Conservation (phyloP, 2,329 filamentous ascomycete genomes). For the Onygenales sp. region DNA sequence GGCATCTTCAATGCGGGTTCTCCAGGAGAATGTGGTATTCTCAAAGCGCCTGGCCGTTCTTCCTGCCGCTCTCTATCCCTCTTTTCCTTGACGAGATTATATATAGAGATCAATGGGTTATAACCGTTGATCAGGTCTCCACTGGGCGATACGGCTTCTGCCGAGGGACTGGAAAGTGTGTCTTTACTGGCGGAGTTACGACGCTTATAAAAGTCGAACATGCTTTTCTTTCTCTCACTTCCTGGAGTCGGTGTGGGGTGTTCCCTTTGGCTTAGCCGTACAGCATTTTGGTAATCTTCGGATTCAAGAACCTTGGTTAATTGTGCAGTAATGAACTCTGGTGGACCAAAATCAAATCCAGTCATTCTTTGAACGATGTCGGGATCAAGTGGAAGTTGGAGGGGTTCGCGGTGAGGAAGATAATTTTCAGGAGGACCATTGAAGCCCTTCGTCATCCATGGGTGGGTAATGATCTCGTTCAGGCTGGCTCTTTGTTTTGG, state of each 20-base stretch:
- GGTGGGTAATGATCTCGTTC: conserved; percentile 85
- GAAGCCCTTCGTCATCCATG: conserved; percentile 93
- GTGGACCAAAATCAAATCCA: conserved; percentile 89
- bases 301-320: conserved; percentile 82
- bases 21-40: conserved; percentile 47
- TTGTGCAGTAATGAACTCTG: conserved; percentile 72
- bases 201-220: conserved; percentile 96
- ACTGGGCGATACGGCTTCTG: conserved; percentile 72
- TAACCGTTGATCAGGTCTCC: conserved; percentile 88
- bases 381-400: conserved; percentile 73
- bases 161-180: conserved; percentile 72
- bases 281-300: conserved; percentile 81
- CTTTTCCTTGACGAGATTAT: conserved; percentile 94
- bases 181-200: conserved; percentile 86
- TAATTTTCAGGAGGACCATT: conserved; percentile 80
- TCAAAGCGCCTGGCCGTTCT: conserved; percentile 49
- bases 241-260: conserved; percentile 48
- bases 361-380: conserved; percentile 89
- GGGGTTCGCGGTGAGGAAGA: conserved; percentile 69
- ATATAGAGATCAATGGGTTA: conserved; percentile 83
- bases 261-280: conserved; percentile 62
- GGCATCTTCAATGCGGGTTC: conserved; percentile 55
- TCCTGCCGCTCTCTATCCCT: conserved; percentile 64
- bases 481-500: conserved; percentile 78
- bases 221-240: conserved; percentile 73